Evolutionary conservation across 768 basidiomycete genomes (phyloP).

Genomic region (Agaricus sinodeliciosus): DNA sequence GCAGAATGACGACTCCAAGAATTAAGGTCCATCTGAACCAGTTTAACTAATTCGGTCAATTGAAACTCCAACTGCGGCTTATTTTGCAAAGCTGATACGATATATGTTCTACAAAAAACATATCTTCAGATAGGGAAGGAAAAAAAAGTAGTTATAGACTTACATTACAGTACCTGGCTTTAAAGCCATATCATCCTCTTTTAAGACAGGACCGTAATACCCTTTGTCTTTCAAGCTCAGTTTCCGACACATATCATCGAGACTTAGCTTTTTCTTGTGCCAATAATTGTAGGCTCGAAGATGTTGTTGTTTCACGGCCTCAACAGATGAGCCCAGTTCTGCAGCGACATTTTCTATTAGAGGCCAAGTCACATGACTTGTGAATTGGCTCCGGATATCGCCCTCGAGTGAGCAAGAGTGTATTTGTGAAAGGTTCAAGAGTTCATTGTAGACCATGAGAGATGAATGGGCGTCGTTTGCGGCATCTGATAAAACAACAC

Average conservation of each 20-base stretch:
- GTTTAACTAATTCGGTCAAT: neutral
- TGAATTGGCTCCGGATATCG: conserved; percentile 3
- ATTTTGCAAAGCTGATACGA: conserved; percentile 23
- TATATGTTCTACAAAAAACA: conserved; percentile 20
- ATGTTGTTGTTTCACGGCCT: conserved; percentile 18
- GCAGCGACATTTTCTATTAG: conserved; percentile 2
- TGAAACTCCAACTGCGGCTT: conserved; percentile 14
- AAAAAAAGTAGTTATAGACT: conserved; percentile 3
- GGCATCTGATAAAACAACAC: conserved; percentile 21
- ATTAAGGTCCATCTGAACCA: conserved; percentile 3
- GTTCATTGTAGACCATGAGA: conserved; percentile 22
- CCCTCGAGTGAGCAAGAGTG: conserved; percentile 14
- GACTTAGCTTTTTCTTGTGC: conserved; percentile 19
- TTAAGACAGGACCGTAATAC: neutral
- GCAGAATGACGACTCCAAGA: conserved; percentile 3
- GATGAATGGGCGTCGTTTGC: conserved; percentile 32
- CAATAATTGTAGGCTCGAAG: conserved; percentile 29
- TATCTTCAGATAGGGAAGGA: neutral
- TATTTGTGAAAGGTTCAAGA: conserved; percentile 20
- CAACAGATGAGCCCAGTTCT: neutral
- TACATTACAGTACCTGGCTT: conserved; percentile 26
- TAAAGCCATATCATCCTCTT: conserved; percentile 14
- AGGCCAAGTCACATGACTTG: neutral
- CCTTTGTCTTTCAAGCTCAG: conserved; percentile 15
- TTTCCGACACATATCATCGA: conserved; percentile 25